Conservation (phyloP, 1,139 yeast genomes). For the Lodderomyces theae region DNA sequence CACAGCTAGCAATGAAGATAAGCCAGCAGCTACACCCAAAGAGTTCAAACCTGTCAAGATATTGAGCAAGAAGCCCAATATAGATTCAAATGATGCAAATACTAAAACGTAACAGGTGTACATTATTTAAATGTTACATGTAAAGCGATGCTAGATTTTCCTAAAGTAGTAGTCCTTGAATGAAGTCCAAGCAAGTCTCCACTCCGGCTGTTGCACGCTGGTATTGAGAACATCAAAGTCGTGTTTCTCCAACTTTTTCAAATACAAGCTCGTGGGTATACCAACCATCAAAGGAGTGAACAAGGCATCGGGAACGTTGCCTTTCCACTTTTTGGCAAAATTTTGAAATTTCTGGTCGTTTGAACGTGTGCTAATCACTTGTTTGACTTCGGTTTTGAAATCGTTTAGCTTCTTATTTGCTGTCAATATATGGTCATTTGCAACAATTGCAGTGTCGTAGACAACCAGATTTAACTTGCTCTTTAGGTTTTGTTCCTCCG, state of each 20-base stretch:
- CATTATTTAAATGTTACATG: not conserved
- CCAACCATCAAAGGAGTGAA: conserved; percentile 67
- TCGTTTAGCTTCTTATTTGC: conserved; percentile 54
- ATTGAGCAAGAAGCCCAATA: not conserved
- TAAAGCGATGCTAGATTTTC: not conserved
- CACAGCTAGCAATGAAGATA: not conserved
- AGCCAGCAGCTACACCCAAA: not conserved
- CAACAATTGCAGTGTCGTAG: conserved; percentile 68
- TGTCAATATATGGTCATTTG: conserved; percentile 76
- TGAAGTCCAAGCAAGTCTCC: conserved; percentile 71
- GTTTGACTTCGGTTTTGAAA: conserved; percentile 29
- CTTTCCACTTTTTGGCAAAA: conserved; percentile 40
- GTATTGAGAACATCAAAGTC: conserved; percentile 63
- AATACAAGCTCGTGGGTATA: conserved; percentile 62
- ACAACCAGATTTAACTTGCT: conserved; percentile 56
- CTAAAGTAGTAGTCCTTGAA: conserved; percentile 47
- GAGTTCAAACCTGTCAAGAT: not conserved
- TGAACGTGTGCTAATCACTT: conserved; percentile 15
- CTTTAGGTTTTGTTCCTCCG: conserved; percentile 23
- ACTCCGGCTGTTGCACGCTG: conserved; percentile 54
- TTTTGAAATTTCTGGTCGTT: conserved; percentile 30
- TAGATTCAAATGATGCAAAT: not conserved
- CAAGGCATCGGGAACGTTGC: conserved; percentile 60
- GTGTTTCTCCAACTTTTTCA: conserved; percentile 55
- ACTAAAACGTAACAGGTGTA: not conserved